Base-by-base conservation (phyloP, 2,329 filamentous ascomycete species). In the Knufia petricola region DNA sequence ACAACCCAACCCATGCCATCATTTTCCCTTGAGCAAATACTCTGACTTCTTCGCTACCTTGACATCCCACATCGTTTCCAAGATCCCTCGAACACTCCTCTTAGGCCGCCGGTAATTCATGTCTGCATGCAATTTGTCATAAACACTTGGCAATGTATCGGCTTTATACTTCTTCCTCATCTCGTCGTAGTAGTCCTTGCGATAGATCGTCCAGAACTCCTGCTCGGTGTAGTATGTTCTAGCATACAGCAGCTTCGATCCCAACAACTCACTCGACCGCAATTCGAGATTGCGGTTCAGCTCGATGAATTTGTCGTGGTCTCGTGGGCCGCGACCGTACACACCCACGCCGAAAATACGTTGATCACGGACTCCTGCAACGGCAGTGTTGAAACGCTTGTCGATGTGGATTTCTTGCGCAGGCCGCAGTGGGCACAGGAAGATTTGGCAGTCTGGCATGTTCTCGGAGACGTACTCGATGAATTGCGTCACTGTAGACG, bases 161-260 rank as follows among this genome's bases (percentile, higher is more conserved):
- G 54, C 56, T 9, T 52, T 20, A 34, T 59, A 59, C 30, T 58
- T 59, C 8, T 46, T 49, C 3, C 58, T 48, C 38, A 59, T 30
- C 1, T 32, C 46, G 30, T 59, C 58, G 26, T 59, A 58, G 32
- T 45, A 45, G 7, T 51, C 30, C n/a, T 51, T 46, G 28, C 57
- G 45, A 44, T 58, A 59, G 39, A 56, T 55, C 1, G 24, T 39
- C 55, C 56, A 58, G 21, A 59, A 59, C 19, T 58, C 56, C 13
- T 55, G 48, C 38, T 81, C 74, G 12, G 74, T 70, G 64, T 87
- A 88, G 66, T 85, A 88, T 0, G 83, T 82, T 58, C 87, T 82
- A 3, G 85, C 84, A 63, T 89, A 89, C 12, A 88, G 69, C 81
- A 84, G 87, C 68, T 89, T 88, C 66, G 82, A 75, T 4, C 85